Evolutionary conservation across 495 filamentous ascomycete genomes (phyloP), one percentile per base, ranked within the genome.

Genomic region (Elaphomyces granulatus): DNA sequence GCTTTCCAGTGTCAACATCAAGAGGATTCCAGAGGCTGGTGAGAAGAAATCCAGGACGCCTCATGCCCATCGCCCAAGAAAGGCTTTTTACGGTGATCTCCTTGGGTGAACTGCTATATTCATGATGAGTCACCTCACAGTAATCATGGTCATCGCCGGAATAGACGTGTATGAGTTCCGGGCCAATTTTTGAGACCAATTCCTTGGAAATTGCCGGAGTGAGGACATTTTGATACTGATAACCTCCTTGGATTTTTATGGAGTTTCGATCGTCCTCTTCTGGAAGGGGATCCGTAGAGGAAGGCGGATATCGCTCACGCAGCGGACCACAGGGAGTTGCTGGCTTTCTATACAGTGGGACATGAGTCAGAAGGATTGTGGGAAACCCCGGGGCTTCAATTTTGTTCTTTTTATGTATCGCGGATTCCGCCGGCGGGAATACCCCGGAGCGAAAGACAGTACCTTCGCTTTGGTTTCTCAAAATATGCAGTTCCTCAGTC

Each of bases 131-230:
- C 17, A 96, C 59, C 40, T 94, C 87, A 59, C 92, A 99, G 61
- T 96, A 94, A 58, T 99, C 92, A 59, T 99, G 92, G 56, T 99
- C 92, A 49, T 99, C 92, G 1, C 92, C 92, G 1, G 86, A 93
- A 54, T 95, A 96, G 31, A 84, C 78, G 37, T 87, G 77, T 10
- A 61, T 47, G 6, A 69, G 42, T 14, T 94, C 76, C 35, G 85
- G 77, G 15, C 85, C 83, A 20, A 85, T 67, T 36, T 75, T 77
- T 15, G 78, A 68, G 18, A 93, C 58, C 10, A 95, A 52, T 21
- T 76, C 71, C 12, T 74, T 66, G 2, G 87, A 88, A 40, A 94
- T 73, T 3, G 74, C 61, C 28, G 73, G 71, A 10, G 71, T 75
- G 17, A 96, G 72, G 4, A 95, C 92, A 52, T 96, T 99, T 55